Conservation (phyloP, 2,329 filamentous ascomycete genomes). For the Colletotrichum godetiae region DNA sequence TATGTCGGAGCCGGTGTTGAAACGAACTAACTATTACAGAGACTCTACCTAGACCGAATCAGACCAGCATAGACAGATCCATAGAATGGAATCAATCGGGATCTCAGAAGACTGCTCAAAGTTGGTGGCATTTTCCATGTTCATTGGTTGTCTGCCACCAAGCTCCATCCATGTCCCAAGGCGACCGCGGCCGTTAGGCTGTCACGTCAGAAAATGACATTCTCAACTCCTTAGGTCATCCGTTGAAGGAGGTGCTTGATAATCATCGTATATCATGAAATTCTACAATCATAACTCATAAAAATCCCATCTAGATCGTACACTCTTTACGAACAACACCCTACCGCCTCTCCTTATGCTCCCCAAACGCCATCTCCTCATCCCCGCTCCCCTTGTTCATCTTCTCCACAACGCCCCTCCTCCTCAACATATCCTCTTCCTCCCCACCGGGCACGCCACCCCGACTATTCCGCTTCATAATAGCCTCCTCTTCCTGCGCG, state of each 20-base stretch:
- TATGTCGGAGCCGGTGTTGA: too few species aligned
- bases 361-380: conserved; percentile 31
- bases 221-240: not conserved
- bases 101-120: too few species aligned
- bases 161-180: too few species aligned
- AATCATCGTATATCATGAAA: not conserved
- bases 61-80: too few species aligned
- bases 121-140: too few species aligned
- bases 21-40: too few species aligned
- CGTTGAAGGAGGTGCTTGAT: not conserved
- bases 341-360: conserved; percentile 28
- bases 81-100: too few species aligned
- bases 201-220: not conserved
- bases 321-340: not conserved
- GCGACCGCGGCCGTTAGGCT: not conserved
- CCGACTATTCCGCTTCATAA: conserved; percentile 5
- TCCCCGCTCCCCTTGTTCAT: conserved; percentile 12
- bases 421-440: conserved; percentile 14
- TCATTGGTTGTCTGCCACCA: too few species aligned
- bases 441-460: not conserved
- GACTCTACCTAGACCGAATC: too few species aligned
- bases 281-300: conserved; percentile 1
- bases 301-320: not conserved
- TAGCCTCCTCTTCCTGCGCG: conserved; percentile 41
- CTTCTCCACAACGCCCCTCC: conserved; percentile 9